phyloP scores from a whole-genome alignment of 1,284 basidiomycete species.

The Thelephora terrestris region DNA sequence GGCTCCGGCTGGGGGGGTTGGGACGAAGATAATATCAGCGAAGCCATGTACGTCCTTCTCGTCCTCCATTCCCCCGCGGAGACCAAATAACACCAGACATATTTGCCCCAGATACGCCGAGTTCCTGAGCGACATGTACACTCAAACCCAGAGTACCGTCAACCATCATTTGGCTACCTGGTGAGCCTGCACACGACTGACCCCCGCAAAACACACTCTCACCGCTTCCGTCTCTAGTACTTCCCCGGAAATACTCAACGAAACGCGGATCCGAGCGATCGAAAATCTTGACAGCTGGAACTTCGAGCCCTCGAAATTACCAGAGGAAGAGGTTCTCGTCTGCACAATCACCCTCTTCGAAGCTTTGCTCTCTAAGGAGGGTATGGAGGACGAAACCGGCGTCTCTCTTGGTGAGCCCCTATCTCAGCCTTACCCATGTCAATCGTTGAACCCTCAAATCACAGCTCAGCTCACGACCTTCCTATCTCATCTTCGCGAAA shows the following conservation, averaged over 20 bases:
- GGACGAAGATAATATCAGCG: conserved; percentile 41
- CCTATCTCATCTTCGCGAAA: conserved; percentile 71
- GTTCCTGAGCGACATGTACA: conserved; percentile 73
- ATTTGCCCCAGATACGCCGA: conserved; percentile 50
- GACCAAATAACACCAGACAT: conserved; percentile 3
- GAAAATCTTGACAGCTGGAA: conserved; percentile 66
- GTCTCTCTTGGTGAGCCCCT: conserved; percentile 53
- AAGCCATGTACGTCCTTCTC: conserved; percentile 41
- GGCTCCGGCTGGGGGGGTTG: conserved; percentile 70
- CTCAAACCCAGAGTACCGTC: conserved; percentile 64
- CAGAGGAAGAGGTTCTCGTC: conserved; percentile 70
- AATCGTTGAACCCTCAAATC: conserved; percentile 7
- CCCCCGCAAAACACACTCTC: conserved; percentile 9
- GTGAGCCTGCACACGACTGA: conserved; percentile 13
- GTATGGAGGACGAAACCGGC: conserved; percentile 56
- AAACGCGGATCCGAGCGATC: conserved; percentile 47
- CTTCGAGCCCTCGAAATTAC: conserved; percentile 78
- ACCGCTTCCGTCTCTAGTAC: conserved; percentile 9
- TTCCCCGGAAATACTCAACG: conserved; percentile 19
- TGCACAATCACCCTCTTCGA: conserved; percentile 77
- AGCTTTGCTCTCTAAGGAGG: conserved; percentile 60
- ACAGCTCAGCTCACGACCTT: conserved; percentile 65
- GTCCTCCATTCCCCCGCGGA: conserved; percentile 3
- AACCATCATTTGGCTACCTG: conserved; percentile 31
- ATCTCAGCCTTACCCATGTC: conserved; percentile 6